Evolutionary conservation across 2,329 filamentous ascomycete genomes (phyloP).

Genomic region (Zopfia rhizophila): DNA sequence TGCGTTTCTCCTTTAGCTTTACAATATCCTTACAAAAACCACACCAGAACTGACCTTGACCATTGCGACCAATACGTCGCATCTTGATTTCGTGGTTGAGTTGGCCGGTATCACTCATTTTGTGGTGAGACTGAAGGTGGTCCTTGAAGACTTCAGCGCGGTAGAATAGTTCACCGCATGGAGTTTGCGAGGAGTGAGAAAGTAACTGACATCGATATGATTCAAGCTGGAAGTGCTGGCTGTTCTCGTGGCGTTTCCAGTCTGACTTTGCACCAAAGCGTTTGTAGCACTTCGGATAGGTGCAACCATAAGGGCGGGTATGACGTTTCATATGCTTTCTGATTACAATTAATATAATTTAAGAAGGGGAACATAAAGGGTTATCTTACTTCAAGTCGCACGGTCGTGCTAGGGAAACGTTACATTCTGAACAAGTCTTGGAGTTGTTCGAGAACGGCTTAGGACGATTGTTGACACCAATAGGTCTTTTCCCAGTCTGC

Average conservation of each 20-base stretch:
- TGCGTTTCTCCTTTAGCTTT: conserved; percentile 59
- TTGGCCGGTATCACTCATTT: conserved; percentile 35
- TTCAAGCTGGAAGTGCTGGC: conserved; percentile 77
- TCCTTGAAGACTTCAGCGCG: conserved; percentile 67
- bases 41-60: conserved; percentile 81
- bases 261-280: conserved; percentile 92
- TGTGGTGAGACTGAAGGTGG: conserved; percentile 69
- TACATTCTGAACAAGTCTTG: conserved; percentile 35
- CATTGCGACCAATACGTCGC: conserved; percentile 72
- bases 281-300: conserved; percentile 74
- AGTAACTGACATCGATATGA: conserved; percentile 73
- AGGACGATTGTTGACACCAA: conserved; percentile 18
- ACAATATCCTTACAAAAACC: conserved; percentile 77
- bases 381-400: conserved; percentile 55
- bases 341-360: conserved; percentile 2
- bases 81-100: conserved; percentile 60
- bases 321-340: conserved; percentile 90
- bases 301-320: conserved; percentile 83
- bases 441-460: conserved; percentile 21
- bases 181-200: not conserved
- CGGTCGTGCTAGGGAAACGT: conserved; percentile 36
- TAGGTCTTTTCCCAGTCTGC: conserved; percentile 23
- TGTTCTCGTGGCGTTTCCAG: conserved; percentile 90
- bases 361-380: not conserved
- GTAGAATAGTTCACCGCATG: conserved; percentile 70